Evolutionary conservation across 2,329 filamentous ascomycete species (phyloP).

Genomic region (Ceratocystis huliohia): DNA sequence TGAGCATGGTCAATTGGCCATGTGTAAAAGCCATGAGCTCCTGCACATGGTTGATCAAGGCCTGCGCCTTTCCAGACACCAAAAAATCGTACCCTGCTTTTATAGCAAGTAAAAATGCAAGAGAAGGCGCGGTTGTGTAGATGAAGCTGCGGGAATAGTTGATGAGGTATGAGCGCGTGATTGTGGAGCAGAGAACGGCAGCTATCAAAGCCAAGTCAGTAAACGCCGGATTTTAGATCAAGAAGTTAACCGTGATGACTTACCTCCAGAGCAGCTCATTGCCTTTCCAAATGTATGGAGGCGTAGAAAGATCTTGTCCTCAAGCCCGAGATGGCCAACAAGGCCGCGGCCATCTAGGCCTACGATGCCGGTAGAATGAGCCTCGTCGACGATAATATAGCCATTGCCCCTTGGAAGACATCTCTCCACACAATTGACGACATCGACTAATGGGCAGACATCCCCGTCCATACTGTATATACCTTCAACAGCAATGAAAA

Average conservation of each 20-base stretch:
- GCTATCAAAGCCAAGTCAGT: slow-evolving; percentile 24
- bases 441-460: slow-evolving; percentile 47
- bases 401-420: slow-evolving; percentile 46
- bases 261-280: slow-evolving; percentile 56
- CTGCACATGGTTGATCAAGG: slow-evolving; percentile 32
- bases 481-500: slow-evolving; percentile 58
- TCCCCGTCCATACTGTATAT: slow-evolving; percentile 81
- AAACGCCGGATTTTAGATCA: not conserved
- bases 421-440: slow-evolving; percentile 45
- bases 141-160: slow-evolving; percentile 67
- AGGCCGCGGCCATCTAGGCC: slow-evolving; percentile 45
- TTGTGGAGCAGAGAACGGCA: slow-evolving; percentile 49
- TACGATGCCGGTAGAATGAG: slow-evolving; percentile 51
- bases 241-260: slow-evolving; percentile 23
- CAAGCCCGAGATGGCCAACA: slow-evolving; percentile 43
- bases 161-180: slow-evolving; percentile 51
- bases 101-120: slow-evolving; percentile 47
- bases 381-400: slow-evolving; percentile 54
- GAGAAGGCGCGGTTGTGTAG: slow-evolving; percentile 58
- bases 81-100: slow-evolving; percentile 46
- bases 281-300: slow-evolving; percentile 58
- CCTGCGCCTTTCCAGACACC: slow-evolving; percentile 35
- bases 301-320: slow-evolving; percentile 43
- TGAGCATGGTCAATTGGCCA: slow-evolving; percentile 32
- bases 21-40: slow-evolving; percentile 35